Evolutionary conservation across 2,329 filamentous ascomycete species (phyloP).

Genomic region (Fusarium sp.): DNA sequence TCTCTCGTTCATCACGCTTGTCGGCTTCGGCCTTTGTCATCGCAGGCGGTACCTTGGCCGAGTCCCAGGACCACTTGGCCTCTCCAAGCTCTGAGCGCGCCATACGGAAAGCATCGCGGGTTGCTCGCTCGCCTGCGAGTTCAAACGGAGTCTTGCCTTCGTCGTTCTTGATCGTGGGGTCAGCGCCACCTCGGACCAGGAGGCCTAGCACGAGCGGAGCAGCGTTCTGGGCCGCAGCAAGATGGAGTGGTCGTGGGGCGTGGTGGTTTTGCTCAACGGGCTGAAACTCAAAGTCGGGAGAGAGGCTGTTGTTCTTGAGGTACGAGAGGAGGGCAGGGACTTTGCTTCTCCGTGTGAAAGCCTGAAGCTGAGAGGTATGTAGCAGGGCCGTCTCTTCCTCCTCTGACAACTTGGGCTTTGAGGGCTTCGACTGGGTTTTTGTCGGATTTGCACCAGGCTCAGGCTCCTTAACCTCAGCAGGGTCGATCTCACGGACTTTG

Average conservation of each 20-base stretch:
- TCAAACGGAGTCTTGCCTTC: conserved; percentile 92
- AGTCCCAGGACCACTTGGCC: conserved; percentile 80
- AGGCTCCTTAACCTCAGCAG: conserved; percentile 63
- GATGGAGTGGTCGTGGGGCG: conserved; percentile 84
- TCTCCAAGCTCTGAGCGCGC: conserved; percentile 87
- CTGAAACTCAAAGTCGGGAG: conserved; percentile 79
- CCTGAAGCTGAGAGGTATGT: conserved; percentile 90
- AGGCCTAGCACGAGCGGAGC: conserved; percentile 82
- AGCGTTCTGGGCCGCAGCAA: conserved; percentile 85
- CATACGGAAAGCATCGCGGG: conserved; percentile 91
- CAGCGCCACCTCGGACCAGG: conserved; percentile 77
- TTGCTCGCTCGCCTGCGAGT: conserved; percentile 85
- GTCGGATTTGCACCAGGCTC: conserved; percentile 48
- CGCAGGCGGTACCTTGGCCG: conserved; percentile 76
- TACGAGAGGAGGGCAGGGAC: conserved; percentile 89
- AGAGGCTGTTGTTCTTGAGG: conserved; percentile 79
- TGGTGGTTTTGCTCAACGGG: conserved; percentile 81
- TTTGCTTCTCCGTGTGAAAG: conserved; percentile 89
- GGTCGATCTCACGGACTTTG: conserved; percentile 84
- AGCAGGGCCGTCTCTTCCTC: conserved; percentile 85
- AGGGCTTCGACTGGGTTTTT: conserved; percentile 61
- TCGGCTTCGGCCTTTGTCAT: conserved; percentile 80
- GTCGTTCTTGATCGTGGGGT: conserved; percentile 76
- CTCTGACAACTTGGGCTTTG: conserved; percentile 76
- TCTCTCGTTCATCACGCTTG: conserved; percentile 76